Evolutionary conservation across 2,329 filamentous ascomycete genomes (phyloP).

Genomic region (Penicillium sp.): DNA sequence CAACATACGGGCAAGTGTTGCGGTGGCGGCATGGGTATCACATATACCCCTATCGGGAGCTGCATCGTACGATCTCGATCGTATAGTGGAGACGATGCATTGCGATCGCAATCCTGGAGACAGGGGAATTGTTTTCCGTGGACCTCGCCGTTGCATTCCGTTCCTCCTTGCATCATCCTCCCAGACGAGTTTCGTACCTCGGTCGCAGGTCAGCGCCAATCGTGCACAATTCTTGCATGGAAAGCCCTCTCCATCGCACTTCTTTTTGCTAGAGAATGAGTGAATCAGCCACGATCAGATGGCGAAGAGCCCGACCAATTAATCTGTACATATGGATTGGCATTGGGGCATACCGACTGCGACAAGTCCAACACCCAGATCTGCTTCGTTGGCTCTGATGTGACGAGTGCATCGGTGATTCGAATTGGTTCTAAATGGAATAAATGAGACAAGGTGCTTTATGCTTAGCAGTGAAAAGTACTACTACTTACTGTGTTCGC

Average conservation of each 20-base stretch:
- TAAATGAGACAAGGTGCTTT: no score
- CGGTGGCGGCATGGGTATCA: not conserved
- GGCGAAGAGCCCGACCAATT: no score
- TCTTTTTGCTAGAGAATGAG: conserved; percentile 1
- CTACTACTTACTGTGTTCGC: no score
- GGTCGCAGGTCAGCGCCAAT: not conserved
- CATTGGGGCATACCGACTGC: not conserved
- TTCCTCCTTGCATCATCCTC: conserved; percentile 13
- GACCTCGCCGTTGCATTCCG: conserved; percentile 13
- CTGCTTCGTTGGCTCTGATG: conserved; percentile 40
- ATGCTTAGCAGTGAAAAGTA: no score
- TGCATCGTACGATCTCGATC: not conserved
- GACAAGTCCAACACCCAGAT: conserved; percentile 10
- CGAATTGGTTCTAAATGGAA: not conserved
- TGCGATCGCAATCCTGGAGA: not conserved
- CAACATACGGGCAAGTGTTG: not conserved
- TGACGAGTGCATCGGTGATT: not conserved
- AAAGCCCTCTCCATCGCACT: not conserved
- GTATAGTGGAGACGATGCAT: not conserved
- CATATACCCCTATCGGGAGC: not conserved
- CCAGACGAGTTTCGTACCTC: conserved; percentile 11
- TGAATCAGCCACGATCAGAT: not conserved
- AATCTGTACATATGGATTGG: not conserved
- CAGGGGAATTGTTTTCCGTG: not conserved
- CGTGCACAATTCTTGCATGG: not conserved